Base-by-base conservation (phyloP, 129 eudicot genomes). In the Glebionis coronaria region DNA sequence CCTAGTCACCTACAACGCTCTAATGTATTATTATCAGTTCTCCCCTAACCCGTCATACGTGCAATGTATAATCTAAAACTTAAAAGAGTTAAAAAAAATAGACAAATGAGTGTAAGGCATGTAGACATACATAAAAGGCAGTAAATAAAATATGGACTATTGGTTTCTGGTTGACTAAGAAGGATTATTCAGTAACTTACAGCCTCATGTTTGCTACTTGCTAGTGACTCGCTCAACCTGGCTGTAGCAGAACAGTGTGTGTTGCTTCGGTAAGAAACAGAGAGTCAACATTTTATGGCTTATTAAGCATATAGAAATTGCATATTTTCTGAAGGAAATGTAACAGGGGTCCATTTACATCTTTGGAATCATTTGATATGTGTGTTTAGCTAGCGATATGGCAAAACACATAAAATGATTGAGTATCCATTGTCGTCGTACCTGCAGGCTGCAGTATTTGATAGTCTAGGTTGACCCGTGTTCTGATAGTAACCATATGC, bases 371-470 rank as follows among this genome's bases (percentile, higher is more conserved):
- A 44, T 19, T 42, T 57, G 29, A 12, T 69, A 21, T 15, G 8
- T 15, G 13, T 10, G 40, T 1, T 20, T 13, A 2, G 42, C n/a
- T 56, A 44, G 45, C 65, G 18, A 56, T 35, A 9, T 35, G 5
- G 6, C 0, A 35, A 2, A 35, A 8, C 42, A 6, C 27, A n/a
- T 56, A 56, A 56, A 29, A 23, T 56, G 61, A 56, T 18, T 15
- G n/a, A 56, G 61, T n/a, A 23, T 35, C 42, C 42, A 35, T 35
- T 35, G 42, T 56, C 38, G 21, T 9, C 49, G 42, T 88, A 94
- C 99, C 90, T 90, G 97, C 83, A 97, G 61, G 97, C 91, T 44
- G 97, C 97, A 63, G 95, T 60, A 60, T 87, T 92, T 23, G 97
- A 91, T 56, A 91, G 77, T 16, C 97, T 95, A 4, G 99, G 99